phyloP scores from a whole-genome alignment of 1,139 yeast species.

The Yamadazyma blattariae region DNA sequence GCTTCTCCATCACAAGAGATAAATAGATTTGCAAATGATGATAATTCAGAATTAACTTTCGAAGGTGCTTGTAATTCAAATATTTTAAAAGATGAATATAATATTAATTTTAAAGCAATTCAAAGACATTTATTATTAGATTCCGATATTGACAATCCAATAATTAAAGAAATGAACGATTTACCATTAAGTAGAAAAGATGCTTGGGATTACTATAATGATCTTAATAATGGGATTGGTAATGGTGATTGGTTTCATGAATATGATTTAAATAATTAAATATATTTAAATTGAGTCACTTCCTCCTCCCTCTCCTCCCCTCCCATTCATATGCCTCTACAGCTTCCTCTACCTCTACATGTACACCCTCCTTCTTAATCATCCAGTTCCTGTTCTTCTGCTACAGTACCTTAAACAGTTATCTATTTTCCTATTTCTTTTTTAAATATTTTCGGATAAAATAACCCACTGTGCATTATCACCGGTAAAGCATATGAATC shows the following conservation, averaged over 20 bases:
- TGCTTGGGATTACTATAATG: conserved; percentile 40
- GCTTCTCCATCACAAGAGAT: conserved; percentile 17
- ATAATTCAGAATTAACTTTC: conserved; percentile 17
- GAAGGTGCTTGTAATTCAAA: conserved; percentile 30
- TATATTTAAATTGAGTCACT: too few relatives aligned
- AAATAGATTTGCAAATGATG: conserved; percentile 22
- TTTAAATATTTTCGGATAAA: too few relatives aligned
- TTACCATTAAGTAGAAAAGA: conserved; percentile 36
- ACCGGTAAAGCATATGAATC: too few relatives aligned
- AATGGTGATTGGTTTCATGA: conserved; percentile 26
- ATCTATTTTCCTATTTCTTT: too few relatives aligned
- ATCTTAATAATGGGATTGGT: conserved; percentile 22
- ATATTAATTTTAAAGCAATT: conserved; percentile 22
- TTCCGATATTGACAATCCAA: conserved; percentile 22
- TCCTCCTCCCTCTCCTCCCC: too few relatives aligned
- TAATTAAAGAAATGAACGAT: conserved; percentile 16
- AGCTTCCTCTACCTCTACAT: too few relatives aligned
- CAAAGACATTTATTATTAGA: conserved; percentile 25
- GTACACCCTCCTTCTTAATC: too few relatives aligned
- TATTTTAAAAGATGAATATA: conserved; percentile 31
- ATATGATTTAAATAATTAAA: conserved; percentile 7
- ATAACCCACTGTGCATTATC: too few relatives aligned
- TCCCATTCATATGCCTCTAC: too few relatives aligned
- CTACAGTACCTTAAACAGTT: too few relatives aligned
- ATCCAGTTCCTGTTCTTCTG: too few relatives aligned